Conservation (phyloP, 805 yeast genomes). For the Ogataea henricii region DNA sequence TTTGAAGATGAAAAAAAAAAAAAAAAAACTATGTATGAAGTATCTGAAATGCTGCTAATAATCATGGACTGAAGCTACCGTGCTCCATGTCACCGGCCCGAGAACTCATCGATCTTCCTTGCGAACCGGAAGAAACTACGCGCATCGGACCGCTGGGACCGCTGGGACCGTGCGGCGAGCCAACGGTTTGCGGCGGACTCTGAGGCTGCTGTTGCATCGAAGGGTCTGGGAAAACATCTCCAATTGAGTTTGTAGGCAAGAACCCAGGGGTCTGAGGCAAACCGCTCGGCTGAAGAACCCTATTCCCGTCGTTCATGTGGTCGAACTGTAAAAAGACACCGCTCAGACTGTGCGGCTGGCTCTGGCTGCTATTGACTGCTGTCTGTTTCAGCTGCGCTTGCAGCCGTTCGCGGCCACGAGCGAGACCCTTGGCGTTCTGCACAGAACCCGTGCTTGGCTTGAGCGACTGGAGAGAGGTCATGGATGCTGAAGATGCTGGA, state of each 20-base stretch:
- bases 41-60: background rate
- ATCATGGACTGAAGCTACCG: too few species aligned
- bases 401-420: conserved; percentile 23
- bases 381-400: conserved; percentile 27
- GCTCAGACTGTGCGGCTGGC: conserved; percentile 14
- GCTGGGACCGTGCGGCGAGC: too few species aligned
- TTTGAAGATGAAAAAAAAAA: too few species aligned
- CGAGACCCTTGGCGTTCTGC: conserved; percentile 19
- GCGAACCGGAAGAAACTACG: background rate
- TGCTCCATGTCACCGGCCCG: too few species aligned
- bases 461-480: conserved; percentile 2
- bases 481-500: conserved; percentile 4
- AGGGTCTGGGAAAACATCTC: conserved; percentile 22
- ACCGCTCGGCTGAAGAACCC: conserved; percentile 3
- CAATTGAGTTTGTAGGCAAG: conserved; percentile 25
- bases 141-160: background rate
- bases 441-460: conserved; percentile 7
- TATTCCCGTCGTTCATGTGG: conserved; percentile 2
- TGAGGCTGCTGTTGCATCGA: background rate
- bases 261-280: conserved; percentile 30
- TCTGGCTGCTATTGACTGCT: conserved; percentile 15
- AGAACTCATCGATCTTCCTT: too few species aligned
- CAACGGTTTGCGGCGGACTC: background rate
- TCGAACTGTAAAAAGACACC: conserved; percentile 20
- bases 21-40: background rate